A percentile compares a stretch with the other conserved stretches of the same genome.
Evolutionary conservation across 106 monocot species (phyloP).

Genomic region (Hemerocallis citrina): DNA sequence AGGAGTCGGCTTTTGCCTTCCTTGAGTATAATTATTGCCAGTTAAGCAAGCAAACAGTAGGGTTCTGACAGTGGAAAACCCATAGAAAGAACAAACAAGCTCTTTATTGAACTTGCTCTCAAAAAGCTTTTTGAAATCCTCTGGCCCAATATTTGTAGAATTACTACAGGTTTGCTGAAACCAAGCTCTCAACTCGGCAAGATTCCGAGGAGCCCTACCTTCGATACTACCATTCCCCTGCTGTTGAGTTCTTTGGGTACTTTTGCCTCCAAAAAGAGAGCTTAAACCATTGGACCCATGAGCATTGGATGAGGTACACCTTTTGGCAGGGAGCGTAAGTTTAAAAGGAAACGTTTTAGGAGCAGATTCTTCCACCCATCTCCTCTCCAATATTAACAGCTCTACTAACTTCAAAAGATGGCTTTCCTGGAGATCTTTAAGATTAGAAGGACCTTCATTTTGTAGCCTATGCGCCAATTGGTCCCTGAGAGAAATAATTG

Average conservation of each 20-base stretch:
- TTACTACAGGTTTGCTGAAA: constrained; percentile 17
- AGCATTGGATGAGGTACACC: constrained; percentile 13
- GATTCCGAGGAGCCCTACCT: constrained; percentile 17
- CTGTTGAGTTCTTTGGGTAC: constrained; percentile 3
- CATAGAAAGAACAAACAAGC: constrained; percentile 29
- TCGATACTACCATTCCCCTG: background rate
- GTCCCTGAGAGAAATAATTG: constrained; percentile 26
- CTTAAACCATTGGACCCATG: constrained; percentile 33
- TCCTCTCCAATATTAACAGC: constrained; percentile 61
- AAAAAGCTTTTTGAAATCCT: constrained; percentile 31
- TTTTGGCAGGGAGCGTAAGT: constrained; percentile 31
- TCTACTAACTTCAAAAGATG: constrained; percentile 46
- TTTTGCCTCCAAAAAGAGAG: constrained; percentile 30
- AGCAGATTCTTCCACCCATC: constrained; percentile 60
- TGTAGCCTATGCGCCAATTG: constrained; percentile 38
- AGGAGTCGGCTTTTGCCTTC: constrained; percentile 17
- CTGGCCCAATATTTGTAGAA: constrained; percentile 7
- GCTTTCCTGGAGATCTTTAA: constrained; percentile 38
- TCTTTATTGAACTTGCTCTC: constrained; percentile 34
- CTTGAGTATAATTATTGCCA: background rate
- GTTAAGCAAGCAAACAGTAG: constrained; percentile 25
- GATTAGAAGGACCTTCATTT: constrained; percentile 31
- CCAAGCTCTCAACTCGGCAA: constrained; percentile 51
- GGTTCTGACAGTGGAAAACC: constrained; percentile 19
- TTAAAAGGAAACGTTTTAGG: constrained; percentile 45